Base-by-base conservation (phyloP, 768 basidiomycete genomes). In the Rhizopogon sp. region DNA sequence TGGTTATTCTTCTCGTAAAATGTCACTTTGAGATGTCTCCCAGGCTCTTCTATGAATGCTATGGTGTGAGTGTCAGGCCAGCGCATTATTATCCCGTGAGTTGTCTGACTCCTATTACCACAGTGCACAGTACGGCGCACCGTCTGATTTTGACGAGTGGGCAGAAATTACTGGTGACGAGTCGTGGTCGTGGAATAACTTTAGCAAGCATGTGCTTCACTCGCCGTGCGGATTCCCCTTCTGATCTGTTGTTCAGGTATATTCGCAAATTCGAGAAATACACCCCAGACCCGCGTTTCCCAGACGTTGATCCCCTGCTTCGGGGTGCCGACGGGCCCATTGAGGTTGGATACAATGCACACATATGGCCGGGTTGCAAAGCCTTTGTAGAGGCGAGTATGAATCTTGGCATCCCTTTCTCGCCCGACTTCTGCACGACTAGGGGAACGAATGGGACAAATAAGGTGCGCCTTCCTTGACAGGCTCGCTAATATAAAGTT, bases 131-230 rank as follows among this genome's bases (percentile, higher is more conserved):
- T 80, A 79, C 28, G 84, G 84, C 20, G 74, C 83, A 28, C 85
- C 87, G 5, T 79, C 79, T 1, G 87, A 89, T 61, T 88, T 81
- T 53, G 81, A 88, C 58, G 79, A 87, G 65, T 87, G 84, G 79
- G 82, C 79, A 0, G 63, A 66, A 3, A 76, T 81, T 29, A 71
- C 73, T 13, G 81, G 78, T 6, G 80, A 85, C 39, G 69, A 77
- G 6, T 71, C 75, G 2, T 89, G 87, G 87, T 57, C 68, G 14
- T 71, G 80, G 80, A 66, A 76, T 39, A 75, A 79, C 39, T 74
- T 88, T 58, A 70, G 74, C 55, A 64, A 68, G 87, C 81, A 58
- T 39, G 71, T 53, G 9, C 9, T 31, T 7, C 13, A 17, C n/a
- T 39, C 16, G 16, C 33, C 4, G 8, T 14, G 5, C 9, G 41